Conservation (phyloP, 768 basidiomycete species). For the Serendipita vermifera region DNA sequence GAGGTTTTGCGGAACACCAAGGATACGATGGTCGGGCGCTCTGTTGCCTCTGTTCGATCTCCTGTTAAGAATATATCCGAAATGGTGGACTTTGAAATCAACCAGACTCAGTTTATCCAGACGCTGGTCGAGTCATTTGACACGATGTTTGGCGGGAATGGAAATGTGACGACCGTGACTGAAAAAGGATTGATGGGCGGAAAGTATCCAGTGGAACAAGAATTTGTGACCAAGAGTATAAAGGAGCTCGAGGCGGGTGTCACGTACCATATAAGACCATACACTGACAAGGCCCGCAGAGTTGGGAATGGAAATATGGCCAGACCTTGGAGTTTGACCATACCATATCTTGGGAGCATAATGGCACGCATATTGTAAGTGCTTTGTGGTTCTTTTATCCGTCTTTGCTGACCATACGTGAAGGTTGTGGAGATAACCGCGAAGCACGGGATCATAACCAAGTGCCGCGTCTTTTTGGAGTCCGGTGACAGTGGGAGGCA, state of each 20-base stretch:
- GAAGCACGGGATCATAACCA: conserved; percentile 50
- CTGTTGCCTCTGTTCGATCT: conserved; percentile 83
- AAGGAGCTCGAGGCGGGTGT: conserved; percentile 53
- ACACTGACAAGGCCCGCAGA: conserved; percentile 32
- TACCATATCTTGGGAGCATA: too few relatives aligned
- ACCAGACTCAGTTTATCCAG: not conserved
- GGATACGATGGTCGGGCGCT: conserved; percentile 67
- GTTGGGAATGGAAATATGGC: conserved; percentile 88
- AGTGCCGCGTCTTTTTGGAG: not conserved
- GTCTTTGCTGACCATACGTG: conserved; percentile 11
- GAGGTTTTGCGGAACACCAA: conserved; percentile 54
- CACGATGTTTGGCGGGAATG: conserved; percentile 28
- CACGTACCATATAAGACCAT: not conserved
- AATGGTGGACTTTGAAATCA: conserved; percentile 18
- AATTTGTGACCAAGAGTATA: conserved; percentile 57
- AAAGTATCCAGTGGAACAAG: conserved; percentile 17
- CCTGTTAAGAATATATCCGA: conserved; percentile 75
- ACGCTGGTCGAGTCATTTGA: not conserved
- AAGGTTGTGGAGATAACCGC: conserved; percentile 40
- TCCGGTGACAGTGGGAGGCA: not conserved
- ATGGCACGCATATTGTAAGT: too few relatives aligned
- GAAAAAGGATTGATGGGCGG: not conserved
- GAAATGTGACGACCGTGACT: conserved; percentile 9
- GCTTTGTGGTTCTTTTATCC: not conserved
- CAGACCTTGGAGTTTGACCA: conserved; percentile 91